Evolutionary conservation across 805 yeast genomes (phyloP), one percentile per base, ranked within the genome.

Genomic region (Wickerhamiella sorbophila): DNA sequence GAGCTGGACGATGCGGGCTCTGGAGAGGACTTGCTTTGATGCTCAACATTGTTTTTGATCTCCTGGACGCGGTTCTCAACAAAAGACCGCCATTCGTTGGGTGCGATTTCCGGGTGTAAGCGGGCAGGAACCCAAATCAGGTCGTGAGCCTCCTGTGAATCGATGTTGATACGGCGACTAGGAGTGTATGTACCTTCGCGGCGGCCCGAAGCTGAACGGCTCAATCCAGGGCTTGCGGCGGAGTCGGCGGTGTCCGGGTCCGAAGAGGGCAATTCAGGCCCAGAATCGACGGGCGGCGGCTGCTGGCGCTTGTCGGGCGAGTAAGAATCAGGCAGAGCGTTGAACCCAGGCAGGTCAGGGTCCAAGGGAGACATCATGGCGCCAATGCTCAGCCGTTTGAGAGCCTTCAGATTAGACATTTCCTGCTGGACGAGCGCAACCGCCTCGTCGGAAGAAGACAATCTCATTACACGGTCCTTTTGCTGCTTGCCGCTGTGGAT

Each of bases 111-210:
- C 1, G 97, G 97, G 58, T 91, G 98, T 31, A 85, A 69, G 48
- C 75, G 76, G 1, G 97, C 98, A 0, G 97, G 97, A 1, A 91
- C 96, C 98, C 98, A 88, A 41, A 88, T 64, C 26, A 82, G 61
- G 44, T 72, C 47, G n/a, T 31, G 33, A 5, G n/a, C 17, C n/a
- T 31, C 26, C 36, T 21, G 34, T 31, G 20, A 48, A 20, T 20
- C 38, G 16, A 10, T 19, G 35, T 33, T 38, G 24, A 31, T 36
- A 9, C 36, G 46, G 31, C 27, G 26, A 27, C 39, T 33, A 10
- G 26, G 14, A 16, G 27, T 26, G 15, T 19, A n/a, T 12, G 31
- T 16, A 31, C 20, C 33, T 24, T 15, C 31, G 31, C n/a, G 31
- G 17, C 27, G 31, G 21, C 18, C 31, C 12, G 29, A 24, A 8